Evolutionary conservation across 768 basidiomycete genomes (phyloP), one percentile per base, ranked within the genome.

Genomic region (Leccinum obscurum): DNA sequence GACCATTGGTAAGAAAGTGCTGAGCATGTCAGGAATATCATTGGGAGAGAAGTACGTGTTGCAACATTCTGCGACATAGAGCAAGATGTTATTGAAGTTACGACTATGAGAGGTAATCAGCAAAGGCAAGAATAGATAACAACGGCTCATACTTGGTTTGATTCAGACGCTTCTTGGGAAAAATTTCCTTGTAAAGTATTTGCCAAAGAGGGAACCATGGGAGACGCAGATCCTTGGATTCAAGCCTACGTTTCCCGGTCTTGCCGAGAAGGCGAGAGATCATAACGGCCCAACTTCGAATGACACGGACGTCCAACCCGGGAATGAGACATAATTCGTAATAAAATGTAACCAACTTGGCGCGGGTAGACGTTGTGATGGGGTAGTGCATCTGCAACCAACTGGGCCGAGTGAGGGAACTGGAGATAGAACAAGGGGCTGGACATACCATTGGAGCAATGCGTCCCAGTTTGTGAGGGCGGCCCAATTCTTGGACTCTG

Each of bases 301-400:
- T 78, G 63, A 88, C 78, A 48, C 87, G 85, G 10, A 86, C 80
- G 56, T 93, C 90, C 55, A 92, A 77, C 53, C 90, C 90, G 50
- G 91, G 92, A 8, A 90, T 70, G 35, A 91, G 75, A 70, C 83
- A 85, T n/a, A 93, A 75, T 67, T 93, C 89, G 67, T 89, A 93
- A 74, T 92, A 92, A 52, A 93, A 75, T 39, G 80, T 57, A 14
- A 86, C 89, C 56, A 93, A 83, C 70, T 85, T 87, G 22, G 87
- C 85, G 17, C 92, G 88, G 51, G 84, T 85, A 34, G 84, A 66
- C 59, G 83, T 89, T 49, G 82, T 74, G 66, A 93, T 82, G 3
- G 91, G 92, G 72, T 93, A 93, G 44, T 85, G 85, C 85, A 93
- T 85, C 64, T 88, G 77, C 52, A 93, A 71, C 91, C 92, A 93